Conservation (phyloP, 106 monocot species). For the Amphibolis antarctica region DNA sequence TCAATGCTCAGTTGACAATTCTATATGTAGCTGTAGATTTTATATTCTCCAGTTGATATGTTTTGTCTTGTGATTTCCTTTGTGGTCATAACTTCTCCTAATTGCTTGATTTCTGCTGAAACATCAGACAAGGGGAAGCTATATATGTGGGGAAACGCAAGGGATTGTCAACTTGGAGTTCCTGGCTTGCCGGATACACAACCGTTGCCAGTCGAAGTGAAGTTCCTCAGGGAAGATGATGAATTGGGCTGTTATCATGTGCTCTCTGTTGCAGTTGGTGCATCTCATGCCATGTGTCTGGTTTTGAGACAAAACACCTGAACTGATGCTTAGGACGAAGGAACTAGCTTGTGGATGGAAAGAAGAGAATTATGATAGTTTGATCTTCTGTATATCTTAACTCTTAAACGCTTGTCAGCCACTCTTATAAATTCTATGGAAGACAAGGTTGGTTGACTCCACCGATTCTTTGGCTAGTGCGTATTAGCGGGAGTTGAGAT, state of each 20-base stretch:
- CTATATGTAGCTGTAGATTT: no score
- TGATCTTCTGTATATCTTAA: no score
- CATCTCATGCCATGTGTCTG: slow-evolving; percentile 88
- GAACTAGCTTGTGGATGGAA: background rate
- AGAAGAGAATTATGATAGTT: background rate
- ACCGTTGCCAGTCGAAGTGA: slow-evolving; percentile 59
- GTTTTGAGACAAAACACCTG: slow-evolving; percentile 30
- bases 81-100: background rate
- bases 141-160: slow-evolving; percentile 95
- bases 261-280: slow-evolving; percentile 64
- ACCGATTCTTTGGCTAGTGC: no score
- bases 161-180: slow-evolving; percentile 77
- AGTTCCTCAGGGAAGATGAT: slow-evolving; percentile 64
- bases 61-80: no score
- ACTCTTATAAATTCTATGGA: no score
- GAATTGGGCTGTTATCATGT: slow-evolving; percentile 54
- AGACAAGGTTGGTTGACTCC: no score
- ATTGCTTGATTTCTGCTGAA: background rate
- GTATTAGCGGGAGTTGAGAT: no score
- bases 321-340: background rate
- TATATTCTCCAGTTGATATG: no score
- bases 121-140: slow-evolving; percentile 63
- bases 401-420: no score
- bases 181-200: slow-evolving; percentile 67
- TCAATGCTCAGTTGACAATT: no score